phyloP scores from a whole-genome alignment of 164 flowering plant genomes.

The Brasenia schreberi region DNA sequence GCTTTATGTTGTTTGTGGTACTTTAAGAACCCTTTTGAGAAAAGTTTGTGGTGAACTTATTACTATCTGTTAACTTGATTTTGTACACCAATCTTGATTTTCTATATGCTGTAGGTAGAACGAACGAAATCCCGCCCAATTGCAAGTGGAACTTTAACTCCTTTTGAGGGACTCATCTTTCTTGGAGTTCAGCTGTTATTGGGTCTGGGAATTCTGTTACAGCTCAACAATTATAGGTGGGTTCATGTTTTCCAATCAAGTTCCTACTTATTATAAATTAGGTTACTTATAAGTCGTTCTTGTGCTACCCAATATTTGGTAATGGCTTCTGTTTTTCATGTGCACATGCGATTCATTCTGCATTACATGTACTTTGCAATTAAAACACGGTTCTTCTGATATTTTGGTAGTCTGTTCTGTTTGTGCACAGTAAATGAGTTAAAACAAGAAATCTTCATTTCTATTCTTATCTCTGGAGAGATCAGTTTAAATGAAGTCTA shows the following conservation, averaged over 20 bases:
- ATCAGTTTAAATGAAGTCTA: too few relatives aligned
- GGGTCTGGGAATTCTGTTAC: slow-evolving; percentile 92
- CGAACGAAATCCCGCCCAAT: slow-evolving; percentile 79
- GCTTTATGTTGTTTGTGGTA: neutral
- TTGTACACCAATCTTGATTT: too few relatives aligned
- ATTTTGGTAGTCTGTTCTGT: too few relatives aligned
- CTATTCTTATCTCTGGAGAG: too few relatives aligned
- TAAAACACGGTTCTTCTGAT: too few relatives aligned
- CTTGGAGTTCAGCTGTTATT: slow-evolving; percentile 77
- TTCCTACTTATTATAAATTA: neutral
- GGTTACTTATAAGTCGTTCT: too few relatives aligned
- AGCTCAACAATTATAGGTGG: slow-evolving; percentile 80
- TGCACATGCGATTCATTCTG: too few relatives aligned
- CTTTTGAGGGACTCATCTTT: slow-evolving; percentile 77
- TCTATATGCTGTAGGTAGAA: slow-evolving; percentile 49
- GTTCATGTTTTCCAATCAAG: slow-evolving; percentile 5
- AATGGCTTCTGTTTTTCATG: too few relatives aligned
- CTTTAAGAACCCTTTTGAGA: neutral
- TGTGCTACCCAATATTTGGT: too few relatives aligned
- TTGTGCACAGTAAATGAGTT: too few relatives aligned
- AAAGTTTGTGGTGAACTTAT: neutral
- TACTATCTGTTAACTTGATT: neutral
- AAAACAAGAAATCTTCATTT: too few relatives aligned
- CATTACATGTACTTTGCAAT: too few relatives aligned
- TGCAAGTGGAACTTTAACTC: slow-evolving; percentile 86